phyloP scores from a whole-genome alignment of 331 rosid genomes.

The Ulmus americana region DNA sequence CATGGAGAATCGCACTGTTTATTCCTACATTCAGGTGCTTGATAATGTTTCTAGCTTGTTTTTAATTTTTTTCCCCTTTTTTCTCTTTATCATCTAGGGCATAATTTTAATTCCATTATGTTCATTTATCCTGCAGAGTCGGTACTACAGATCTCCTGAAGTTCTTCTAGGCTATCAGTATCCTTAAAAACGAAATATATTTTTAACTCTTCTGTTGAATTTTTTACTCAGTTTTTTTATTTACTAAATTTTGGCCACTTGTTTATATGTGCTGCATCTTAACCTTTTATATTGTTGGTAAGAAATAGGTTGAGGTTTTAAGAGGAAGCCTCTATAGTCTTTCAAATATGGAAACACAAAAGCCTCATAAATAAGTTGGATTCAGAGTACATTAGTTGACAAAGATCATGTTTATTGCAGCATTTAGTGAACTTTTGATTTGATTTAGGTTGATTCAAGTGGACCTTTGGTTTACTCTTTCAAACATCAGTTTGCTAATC shows the following conservation, averaged over 20 bases:
- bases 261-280: too few species aligned
- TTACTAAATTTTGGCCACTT: background rate
- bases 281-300: too few species aligned
- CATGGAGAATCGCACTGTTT: conserved; percentile 96
- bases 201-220: conserved; percentile 8
- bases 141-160: conserved; percentile 96
- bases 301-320: too few species aligned
- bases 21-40: conserved; percentile 94
- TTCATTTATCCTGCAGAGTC: conserved; percentile 64
- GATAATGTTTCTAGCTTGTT: conserved; percentile 15
- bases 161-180: conserved; percentile 99
- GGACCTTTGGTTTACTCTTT: background rate
- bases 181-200: conserved; percentile 45
- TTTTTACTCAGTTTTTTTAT: background rate
- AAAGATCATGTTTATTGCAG: background rate
- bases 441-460: background rate
- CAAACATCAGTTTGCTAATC: background rate
- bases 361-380: too few species aligned
- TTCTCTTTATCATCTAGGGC: conserved; percentile 11
- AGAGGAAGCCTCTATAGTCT: too few species aligned
- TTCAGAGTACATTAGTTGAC: background rate
- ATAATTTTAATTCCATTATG: conserved; percentile 18
- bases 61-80: background rate
- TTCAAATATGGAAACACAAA: too few species aligned
- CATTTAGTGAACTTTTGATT: background rate